Base-by-base conservation (phyloP, 1,284 basidiomycete genomes). In the Trametes sp. region DNA sequence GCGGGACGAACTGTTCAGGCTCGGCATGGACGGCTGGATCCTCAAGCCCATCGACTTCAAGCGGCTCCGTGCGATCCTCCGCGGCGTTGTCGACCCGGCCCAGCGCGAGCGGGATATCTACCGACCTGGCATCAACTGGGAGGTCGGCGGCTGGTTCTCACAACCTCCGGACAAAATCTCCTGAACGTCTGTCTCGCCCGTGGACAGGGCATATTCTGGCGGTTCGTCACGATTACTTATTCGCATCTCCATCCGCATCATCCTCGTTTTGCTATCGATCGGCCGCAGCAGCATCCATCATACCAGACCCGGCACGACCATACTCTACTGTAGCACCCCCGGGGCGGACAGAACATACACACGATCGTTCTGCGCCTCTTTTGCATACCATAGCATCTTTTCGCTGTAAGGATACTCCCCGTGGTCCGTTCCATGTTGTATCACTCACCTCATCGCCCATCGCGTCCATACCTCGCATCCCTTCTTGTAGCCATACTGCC, bases 21-120 rank as follows among this genome's bases (percentile, higher is more conserved):
- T 83, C 48, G 87, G 93, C 48, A 86, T 95, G 76, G 93, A 95
- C 72, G 93, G 93, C 10, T 95, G 92, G 92, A 84, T 95, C n/a
- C 77, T 94, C 62, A 95, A 95, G 76, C 94, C 93, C 0, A 89
- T 95, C 64, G 87, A 94, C 73, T 94, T 94, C 76, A 84, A 84
- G 64, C 82, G 93, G 14, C 80, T 94, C 5, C 76, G 82, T n/a
- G 71, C 75, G 2, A 81, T 94, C 28, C 74, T 94, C 35, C 75
- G 77, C 13, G 91, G 89, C 0, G 81, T 93, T 21, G 80, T 80
- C 13, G 86, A 92, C 68, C 71, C 75, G 1, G 69, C 68, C 0
- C 84, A 87, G 71, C 82, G 90, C 24, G 70, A 77, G 31, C 75
- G 72, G 16, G 86, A 92, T 69, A 75, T 88, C 0, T 94, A 93